Evolutionary conservation across 805 yeast species (phyloP), one percentile per base, ranked within the genome.

Genomic region (Saccharomycopsis babjevae): DNA sequence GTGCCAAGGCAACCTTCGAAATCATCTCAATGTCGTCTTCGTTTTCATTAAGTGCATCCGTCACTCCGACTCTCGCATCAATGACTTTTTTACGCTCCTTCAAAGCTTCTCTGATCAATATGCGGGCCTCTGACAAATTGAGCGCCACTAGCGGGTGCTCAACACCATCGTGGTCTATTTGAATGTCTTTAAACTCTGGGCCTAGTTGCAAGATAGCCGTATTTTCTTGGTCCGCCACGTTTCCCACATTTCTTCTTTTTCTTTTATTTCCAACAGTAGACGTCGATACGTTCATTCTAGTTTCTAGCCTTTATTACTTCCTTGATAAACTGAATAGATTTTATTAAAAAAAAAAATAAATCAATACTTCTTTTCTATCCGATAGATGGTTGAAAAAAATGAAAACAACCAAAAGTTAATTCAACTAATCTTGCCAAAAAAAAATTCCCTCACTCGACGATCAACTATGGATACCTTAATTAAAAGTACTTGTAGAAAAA

Each of bases 151-250:
- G 78, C 64, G 85, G 88, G 61, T 84, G 86, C 60, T 81, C 83
- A 62, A 83, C 83, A 20, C 97, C 97, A 58, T 84, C 84, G 71
- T 92, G 92, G 65, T 89, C 86, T 42, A 85, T 74, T 71, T 92
- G 97, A 39, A 81, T 82, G 58, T 87, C 73, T 67, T 86, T 92
- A 70, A 94, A 94, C 74, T 94, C 99, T 32, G 96, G 93, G 10
- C 99, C 99, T 61, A 94, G 80, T 69, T 88, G 86, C 67, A 94
- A 79, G 58, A 82, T 80, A 0, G 97, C 84, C 0, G 98, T 96
- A 69, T 94, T 96, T 70, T 93, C 98, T 69, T 92, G 97, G 65
- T 89, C 96, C 62, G 85, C 92, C 52, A 83, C 79, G 62, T 57
- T 70, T 68, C 76, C 83, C 64, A 73, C 78, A 32, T 80, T 78